These are phyloP conservation scores for Butyriboletus pseudospeciosus DNA, from an alignment of 1,284 basidiomycete species.

Conservation along the genomic window DNA sequence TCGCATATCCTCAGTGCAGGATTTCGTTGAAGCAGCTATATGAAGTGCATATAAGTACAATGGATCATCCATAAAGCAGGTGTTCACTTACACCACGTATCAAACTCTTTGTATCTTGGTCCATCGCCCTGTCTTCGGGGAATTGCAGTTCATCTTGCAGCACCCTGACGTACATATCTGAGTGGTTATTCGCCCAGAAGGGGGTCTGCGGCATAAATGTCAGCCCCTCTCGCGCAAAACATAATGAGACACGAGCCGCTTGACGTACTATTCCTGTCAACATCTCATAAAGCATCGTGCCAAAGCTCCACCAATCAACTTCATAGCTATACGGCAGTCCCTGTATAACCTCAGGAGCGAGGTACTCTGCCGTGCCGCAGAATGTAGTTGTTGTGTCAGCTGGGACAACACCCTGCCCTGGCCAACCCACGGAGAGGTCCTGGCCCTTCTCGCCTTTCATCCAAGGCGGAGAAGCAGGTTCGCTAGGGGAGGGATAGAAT, in stretches of 20 bases:
- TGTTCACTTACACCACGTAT: constrained; percentile 76
- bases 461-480: constrained; percentile 62
- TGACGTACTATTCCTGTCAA: constrained; percentile 77
- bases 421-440: constrained; percentile 52
- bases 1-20: constrained; percentile 88
- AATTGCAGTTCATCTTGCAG: constrained; percentile 85
- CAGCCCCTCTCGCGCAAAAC: constrained; percentile 13
- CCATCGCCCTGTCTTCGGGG: constrained; percentile 84
- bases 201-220: constrained; percentile 61
- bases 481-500: constrained; percentile 43
- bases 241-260: constrained; percentile 5
- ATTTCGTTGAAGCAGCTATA: constrained; percentile 84
- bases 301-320: constrained; percentile 97
- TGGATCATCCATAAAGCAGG: not conserved
- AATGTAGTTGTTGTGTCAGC: constrained; percentile 75
- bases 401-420: constrained; percentile 44
- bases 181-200: constrained; percentile 90
- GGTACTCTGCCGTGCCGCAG: constrained; percentile 90
- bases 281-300: constrained; percentile 97
- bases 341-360: constrained; percentile 92
- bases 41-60: constrained; percentile 17
- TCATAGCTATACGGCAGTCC: constrained; percentile 89
- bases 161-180: constrained; percentile 91
- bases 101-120: constrained; percentile 91
- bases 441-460: constrained; percentile 58